Base-by-base conservation (phyloP, 768 basidiomycete species). In the Heimioporus sp. region DNA sequence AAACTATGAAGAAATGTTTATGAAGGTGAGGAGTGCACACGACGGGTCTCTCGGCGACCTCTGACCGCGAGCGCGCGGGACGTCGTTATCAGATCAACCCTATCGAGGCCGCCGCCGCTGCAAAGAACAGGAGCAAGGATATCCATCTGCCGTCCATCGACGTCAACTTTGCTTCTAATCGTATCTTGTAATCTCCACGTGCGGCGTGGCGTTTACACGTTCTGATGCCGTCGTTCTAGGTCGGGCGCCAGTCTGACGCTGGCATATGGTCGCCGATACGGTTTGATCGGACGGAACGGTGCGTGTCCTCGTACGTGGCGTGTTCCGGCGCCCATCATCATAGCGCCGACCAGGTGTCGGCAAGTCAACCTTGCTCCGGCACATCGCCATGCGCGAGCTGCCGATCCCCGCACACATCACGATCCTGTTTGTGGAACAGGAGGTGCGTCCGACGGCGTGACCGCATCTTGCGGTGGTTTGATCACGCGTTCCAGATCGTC, bases 1-100 rank as follows among this genome's bases (percentile, higher is more conserved):
- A 89, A 83, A 87, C 17, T 98, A 98, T 72, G 96, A 98, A 66
- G 97, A 99, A 66, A 87, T 99, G 84, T 99, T 94, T 74, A 91
- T 99, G 90, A 92, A 97, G 80, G 93, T 86, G 47, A 46, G 58
- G 19, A n/a, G n/a, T n/a, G n/a, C 20, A 10, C 11, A 24, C 24
- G 24, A 24, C n/a, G n/a, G n/a, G n/a, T n/a, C n/a, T n/a, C n/a
- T n/a, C n/a, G n/a, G n/a, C n/a, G n/a, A n/a, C n/a, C n/a, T n/a
- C n/a, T n/a, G n/a, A n/a, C n/a, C n/a, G n/a, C n/a, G n/a, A n/a
- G n/a, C n/a, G n/a, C n/a, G n/a, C n/a, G 47, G 46, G 56, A n/a
- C 34, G 15, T 28, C 39, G 39, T 31, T 49, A 3, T 30, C 43
- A 90, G 88, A 89, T 94, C 73, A 99, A 99, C 71, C 93, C 97